phyloP scores from a whole-genome alignment of 257 asterid species.

The Nemophila menziesii region DNA sequence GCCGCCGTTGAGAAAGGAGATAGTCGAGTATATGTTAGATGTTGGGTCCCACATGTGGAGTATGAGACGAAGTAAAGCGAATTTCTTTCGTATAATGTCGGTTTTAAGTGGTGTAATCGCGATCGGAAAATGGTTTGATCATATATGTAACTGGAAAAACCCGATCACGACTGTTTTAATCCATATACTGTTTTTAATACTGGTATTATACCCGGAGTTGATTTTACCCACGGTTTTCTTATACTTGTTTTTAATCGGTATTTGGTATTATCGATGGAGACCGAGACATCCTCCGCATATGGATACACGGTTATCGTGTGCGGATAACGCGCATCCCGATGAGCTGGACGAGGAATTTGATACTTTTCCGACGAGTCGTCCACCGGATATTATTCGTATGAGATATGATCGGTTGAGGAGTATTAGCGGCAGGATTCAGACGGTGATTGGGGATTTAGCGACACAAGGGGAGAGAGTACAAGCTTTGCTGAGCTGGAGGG shows the following conservation, averaged over 20 bases:
- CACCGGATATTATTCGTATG: conserved; percentile 43
- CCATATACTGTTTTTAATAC: conserved; percentile 51
- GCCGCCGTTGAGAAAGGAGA: conserved; percentile 70
- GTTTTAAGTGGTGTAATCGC: conserved; percentile 48
- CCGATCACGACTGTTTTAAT: conserved; percentile 58
- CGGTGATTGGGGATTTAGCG: conserved; percentile 68
- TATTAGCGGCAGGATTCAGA: conserved; percentile 61
- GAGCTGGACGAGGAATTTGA: conserved; percentile 65
- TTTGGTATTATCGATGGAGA: conserved; percentile 68
- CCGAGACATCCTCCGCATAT: conserved; percentile 64
- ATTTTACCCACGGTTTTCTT: conserved; percentile 54
- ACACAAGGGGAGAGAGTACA: conserved; percentile 76
- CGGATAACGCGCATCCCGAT: conserved; percentile 49
- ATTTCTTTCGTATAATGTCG: conserved; percentile 53
- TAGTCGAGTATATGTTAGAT: conserved; percentile 68
- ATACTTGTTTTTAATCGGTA: conserved; percentile 49
- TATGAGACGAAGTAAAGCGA: conserved; percentile 69
- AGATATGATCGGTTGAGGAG: conserved; percentile 63
- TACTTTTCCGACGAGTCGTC: conserved; percentile 53
- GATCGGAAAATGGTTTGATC: conserved; percentile 55
- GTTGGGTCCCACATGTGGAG: conserved; percentile 77
- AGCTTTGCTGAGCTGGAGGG: conserved; percentile 66
- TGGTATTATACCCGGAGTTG: conserved; percentile 55
- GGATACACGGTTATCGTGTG: conserved; percentile 61
- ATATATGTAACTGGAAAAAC: conserved; percentile 65